A percentile compares a stretch with the other conserved stretches of the same genome.
Conservation (phyloP, 768 basidiomycete genomes). For the Panaeolus cyanescens region DNA sequence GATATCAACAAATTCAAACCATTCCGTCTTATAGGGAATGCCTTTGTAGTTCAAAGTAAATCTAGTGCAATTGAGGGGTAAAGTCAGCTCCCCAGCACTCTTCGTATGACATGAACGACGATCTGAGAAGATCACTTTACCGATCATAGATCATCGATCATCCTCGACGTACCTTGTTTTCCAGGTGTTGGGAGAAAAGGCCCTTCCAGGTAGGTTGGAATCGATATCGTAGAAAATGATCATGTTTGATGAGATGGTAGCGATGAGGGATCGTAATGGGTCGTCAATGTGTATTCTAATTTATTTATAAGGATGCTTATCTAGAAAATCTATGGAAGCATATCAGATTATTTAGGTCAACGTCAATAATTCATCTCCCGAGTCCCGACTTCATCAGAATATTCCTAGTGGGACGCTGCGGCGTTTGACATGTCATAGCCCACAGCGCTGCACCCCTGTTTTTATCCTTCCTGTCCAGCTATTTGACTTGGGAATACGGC, state of each 20-base stretch:
- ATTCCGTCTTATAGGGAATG: conserved; percentile 42
- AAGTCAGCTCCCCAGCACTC: neutral
- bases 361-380: too few relatives aligned
- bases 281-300: neutral
- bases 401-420: too few relatives aligned
- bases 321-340: too few relatives aligned
- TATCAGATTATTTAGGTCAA: too few relatives aligned
- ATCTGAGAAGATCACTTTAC: too few relatives aligned
- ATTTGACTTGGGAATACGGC: conserved; percentile 17
- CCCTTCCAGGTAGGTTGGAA: conserved; percentile 21
- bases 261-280: neutral
- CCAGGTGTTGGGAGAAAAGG: conserved; percentile 38
- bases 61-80: neutral
- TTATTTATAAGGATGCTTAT: too few relatives aligned
- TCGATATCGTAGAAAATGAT: conserved; percentile 39
- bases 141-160: too few relatives aligned
- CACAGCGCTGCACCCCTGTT: too few relatives aligned
- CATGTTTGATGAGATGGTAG: neutral
- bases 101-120: too few relatives aligned
- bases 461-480: too few relatives aligned
- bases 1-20: conserved; percentile 53
- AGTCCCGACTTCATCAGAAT: too few relatives aligned
- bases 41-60: conserved; percentile 33
- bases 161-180: conserved; percentile 30
- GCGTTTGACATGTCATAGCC: too few relatives aligned